Base-by-base conservation (phyloP, 1,284 basidiomycete genomes). In the Apiotrichum brassicae region DNA sequence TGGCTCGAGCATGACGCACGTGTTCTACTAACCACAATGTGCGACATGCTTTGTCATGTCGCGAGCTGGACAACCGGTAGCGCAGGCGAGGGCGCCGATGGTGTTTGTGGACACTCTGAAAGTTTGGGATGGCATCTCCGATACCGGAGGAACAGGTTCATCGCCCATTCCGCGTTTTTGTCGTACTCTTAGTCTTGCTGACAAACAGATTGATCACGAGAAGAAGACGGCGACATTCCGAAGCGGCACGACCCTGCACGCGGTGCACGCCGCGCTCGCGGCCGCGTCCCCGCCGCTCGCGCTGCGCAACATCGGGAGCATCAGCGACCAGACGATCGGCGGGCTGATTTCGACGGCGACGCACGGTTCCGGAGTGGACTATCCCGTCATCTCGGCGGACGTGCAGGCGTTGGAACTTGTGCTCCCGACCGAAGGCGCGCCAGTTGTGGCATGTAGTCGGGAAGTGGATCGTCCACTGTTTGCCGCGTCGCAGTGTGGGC, bases 261-360 rank as follows among this genome's bases (percentile, higher is more conserved):
- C 79, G 46, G 78, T 93, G 14, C 86, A 92, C 51, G 48, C 61
- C 18, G 42, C 60, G 18, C 84, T 97, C 46, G 82, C 79, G 32
- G 70, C 76, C n/a, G 76, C 84, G 60, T 78, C 79, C 25, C 70
- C 70, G 14, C 54, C 70, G 1, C 80, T 97, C 20, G 91, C 92
- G 38, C 84, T 98, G 80, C 83, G 81, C 65, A 95, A 91, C 71
- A 79, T 97, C 55, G 95, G 95, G 35, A 94, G 91, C 35, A 97
- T 98, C 67, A 94, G 90, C 34, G 91, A 97, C 71, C 94, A 97
- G 73, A 92, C 92, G 3, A 79, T 98, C 56, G 93, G 81, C n/a
- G 94, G 94, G 28, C 82, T 93, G 57, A 80, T 98, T 64, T 86
- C 91, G 11, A 98, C 95, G 37, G 91, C 91, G 4, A 93, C 93